Evolutionary conservation across 2,329 filamentous ascomycete species (phyloP).

Genomic region (Botrytis byssoidea): DNA sequence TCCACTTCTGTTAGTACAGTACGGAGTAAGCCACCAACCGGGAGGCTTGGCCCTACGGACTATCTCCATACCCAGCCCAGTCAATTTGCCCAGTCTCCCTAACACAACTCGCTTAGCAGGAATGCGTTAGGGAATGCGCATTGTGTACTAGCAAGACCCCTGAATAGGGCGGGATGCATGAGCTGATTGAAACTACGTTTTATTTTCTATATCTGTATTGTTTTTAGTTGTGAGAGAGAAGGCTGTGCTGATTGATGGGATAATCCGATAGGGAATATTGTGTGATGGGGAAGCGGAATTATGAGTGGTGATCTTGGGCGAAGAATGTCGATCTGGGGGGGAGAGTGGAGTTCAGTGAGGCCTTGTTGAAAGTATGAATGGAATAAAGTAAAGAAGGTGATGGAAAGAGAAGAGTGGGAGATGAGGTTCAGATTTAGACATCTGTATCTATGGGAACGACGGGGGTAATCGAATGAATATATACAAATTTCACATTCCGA

Average conservation of each 20-base stretch:
- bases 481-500: neutral
- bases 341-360: neutral
- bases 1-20: neutral
- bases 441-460: neutral
- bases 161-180: neutral
- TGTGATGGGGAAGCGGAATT: neutral
- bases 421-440: neutral
- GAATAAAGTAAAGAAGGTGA: neutral
- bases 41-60: neutral
- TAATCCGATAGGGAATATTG: neutral
- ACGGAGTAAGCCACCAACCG: neutral
- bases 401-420: neutral
- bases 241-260: neutral
- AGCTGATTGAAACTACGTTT: neutral
- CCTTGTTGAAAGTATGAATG: neutral
- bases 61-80: neutral
- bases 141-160: neutral
- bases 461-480: neutral
- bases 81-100: neutral
- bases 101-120: neutral
- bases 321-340: neutral
- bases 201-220: neutral
- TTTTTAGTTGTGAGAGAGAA: neutral
- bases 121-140: neutral
- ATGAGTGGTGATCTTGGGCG: neutral